Evolutionary conservation across 768 basidiomycete species (phyloP).

Genomic region (Crepidotus variabilis): DNA sequence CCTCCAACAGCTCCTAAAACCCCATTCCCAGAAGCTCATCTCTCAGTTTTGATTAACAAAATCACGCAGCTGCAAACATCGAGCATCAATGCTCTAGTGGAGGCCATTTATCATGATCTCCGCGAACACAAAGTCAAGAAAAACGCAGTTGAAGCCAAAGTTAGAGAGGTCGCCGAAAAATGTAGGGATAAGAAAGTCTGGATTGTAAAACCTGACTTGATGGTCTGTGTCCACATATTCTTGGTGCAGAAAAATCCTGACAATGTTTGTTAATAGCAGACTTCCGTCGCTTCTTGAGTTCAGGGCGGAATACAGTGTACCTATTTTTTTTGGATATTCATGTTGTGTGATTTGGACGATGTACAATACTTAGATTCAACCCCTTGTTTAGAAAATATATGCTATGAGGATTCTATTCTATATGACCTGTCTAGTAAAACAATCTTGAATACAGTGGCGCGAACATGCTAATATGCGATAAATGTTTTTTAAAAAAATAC

Average conservation of each 20-base stretch:
- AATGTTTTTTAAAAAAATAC: too few species aligned
- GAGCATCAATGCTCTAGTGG: constrained; percentile 65
- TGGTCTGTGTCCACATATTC: constrained; percentile 16
- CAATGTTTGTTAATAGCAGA: background rate
- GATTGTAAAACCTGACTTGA: constrained; percentile 52
- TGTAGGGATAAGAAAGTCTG: constrained; percentile 71
- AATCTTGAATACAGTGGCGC: constrained; percentile 7
- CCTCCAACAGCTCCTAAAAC: constrained; percentile 42
- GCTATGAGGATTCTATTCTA: background rate
- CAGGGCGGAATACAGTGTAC: background rate
- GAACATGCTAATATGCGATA: constrained; percentile 1
- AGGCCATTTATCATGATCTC: constrained; percentile 68
- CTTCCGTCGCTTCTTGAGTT: background rate
- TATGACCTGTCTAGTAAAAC: background rate
- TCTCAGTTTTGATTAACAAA: constrained; percentile 59
- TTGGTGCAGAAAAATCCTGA: background rate
- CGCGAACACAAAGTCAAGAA: constrained; percentile 74
- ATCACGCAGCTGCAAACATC: constrained; percentile 57
- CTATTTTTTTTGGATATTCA: background rate
- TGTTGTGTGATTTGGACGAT: background rate
- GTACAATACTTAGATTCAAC: background rate
- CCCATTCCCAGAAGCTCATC: constrained; percentile 63
- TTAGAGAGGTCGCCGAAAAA: constrained; percentile 74
- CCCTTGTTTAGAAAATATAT: background rate
- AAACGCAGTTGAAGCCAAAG: constrained; percentile 78